Conservation (phyloP, 768 basidiomycete species). For the Exidia glandulosa region DNA sequence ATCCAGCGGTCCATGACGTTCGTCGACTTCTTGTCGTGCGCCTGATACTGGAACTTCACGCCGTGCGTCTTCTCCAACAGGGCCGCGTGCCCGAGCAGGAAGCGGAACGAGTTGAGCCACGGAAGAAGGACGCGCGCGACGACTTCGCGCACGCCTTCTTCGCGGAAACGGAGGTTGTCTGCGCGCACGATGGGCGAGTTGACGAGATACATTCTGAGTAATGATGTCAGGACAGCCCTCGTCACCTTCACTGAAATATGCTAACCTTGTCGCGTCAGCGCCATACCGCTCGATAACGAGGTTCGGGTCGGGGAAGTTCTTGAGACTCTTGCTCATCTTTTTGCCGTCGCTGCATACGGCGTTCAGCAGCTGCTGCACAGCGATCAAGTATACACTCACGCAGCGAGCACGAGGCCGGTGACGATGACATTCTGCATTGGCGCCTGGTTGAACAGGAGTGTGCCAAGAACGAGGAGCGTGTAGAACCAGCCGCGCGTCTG, state of each 20-base stretch:
- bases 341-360: constrained; percentile 69
- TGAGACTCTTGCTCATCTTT: constrained; percentile 98
- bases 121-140: constrained; percentile 92
- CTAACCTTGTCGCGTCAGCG: constrained; percentile 84
- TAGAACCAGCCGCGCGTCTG: constrained; percentile 99
- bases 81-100: constrained; percentile 92
- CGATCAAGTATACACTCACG: constrained; percentile 38
- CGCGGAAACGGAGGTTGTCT: constrained; percentile 95
- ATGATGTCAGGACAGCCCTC: not conserved
- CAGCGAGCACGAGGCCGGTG: constrained; percentile 88
- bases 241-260: not conserved
- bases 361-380: not conserved
- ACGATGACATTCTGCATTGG: constrained; percentile 99
- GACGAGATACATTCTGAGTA: constrained; percentile 83
- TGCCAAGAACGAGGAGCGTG: constrained; percentile 90
- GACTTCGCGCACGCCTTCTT: constrained; percentile 95
- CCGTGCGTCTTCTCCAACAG: constrained; percentile 73
- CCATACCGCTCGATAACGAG: constrained; percentile 84
- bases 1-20: constrained; percentile 99
- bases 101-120: constrained; percentile 98
- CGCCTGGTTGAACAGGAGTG: constrained; percentile 83
- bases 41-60: constrained; percentile 73
- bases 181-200: constrained; percentile 98
- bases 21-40: constrained; percentile 67
- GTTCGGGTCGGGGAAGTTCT: constrained; percentile 95